Conservation (phyloP, 208 protist genomes). For the Angomonas ambiguus region DNA sequence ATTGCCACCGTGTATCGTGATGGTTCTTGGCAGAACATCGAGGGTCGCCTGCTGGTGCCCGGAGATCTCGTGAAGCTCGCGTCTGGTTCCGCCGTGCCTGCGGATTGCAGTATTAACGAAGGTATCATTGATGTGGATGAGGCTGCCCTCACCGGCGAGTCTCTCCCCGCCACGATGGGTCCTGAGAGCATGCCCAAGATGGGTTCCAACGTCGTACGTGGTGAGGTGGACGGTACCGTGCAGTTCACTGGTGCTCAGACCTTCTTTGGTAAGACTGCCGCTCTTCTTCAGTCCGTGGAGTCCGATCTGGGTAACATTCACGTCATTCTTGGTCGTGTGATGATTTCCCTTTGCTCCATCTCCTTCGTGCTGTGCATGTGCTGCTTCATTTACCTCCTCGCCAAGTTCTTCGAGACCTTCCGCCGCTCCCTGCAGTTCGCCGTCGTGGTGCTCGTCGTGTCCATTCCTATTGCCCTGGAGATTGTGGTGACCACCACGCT, state of each 20-base stretch:
- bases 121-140: slow-evolving; percentile 93
- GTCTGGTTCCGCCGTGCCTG: slow-evolving; percentile 89
- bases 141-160: slow-evolving; percentile 94
- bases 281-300: slow-evolving; percentile 81
- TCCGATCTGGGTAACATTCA: slow-evolving; percentile 72
- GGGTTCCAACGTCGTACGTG: slow-evolving; percentile 84
- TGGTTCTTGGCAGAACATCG: slow-evolving; percentile 76
- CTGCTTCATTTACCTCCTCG: slow-evolving; percentile 79
- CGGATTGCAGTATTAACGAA: slow-evolving; percentile 89
- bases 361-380: slow-evolving; percentile 65
- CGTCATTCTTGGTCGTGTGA: slow-evolving; percentile 57
- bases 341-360: slow-evolving; percentile 53
- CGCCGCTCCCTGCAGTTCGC: slow-evolving; percentile 65
- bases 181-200: slow-evolving; percentile 87
- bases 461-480: slow-evolving; percentile 88
- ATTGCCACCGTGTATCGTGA: slow-evolving; percentile 76
- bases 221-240: slow-evolving; percentile 71
- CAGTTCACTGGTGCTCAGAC: slow-evolving; percentile 89
- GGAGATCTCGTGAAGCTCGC: slow-evolving; percentile 92
- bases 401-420: slow-evolving; percentile 58
- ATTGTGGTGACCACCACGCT: slow-evolving; percentile 86
- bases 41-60: slow-evolving; percentile 84
- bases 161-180: slow-evolving; percentile 89
- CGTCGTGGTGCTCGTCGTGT: slow-evolving; percentile 90
- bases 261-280: slow-evolving; percentile 93